Base-by-base conservation (phyloP, 139 green algal genomes). In the Ulvella scutata region DNA sequence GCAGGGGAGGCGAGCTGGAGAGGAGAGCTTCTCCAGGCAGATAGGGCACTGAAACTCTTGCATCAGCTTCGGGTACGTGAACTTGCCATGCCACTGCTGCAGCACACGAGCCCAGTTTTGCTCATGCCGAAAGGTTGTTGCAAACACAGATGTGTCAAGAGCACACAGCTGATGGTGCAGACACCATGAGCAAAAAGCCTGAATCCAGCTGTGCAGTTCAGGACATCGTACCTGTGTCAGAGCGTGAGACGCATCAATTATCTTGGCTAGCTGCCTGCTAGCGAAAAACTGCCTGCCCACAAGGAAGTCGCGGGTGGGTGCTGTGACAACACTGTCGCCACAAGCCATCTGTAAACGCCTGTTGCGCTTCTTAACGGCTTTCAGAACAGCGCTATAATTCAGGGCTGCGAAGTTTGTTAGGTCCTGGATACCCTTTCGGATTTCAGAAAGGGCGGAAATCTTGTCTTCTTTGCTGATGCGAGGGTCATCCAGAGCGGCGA, bases 331-430 rank as follows among this genome's bases (percentile, higher is more conserved):
- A 40, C 44, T 78, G 74, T 38, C 62, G 20, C 74, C 62, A 44
- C 74, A 31, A 37, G 34, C 73, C n/a, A 82, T 79, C 77, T 79
- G 61, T 62, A 91, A 79, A 62, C 91, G 85, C 4, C 87, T 72
- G 82, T 95, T 94, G 35, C 89, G 78, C 85, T 96, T 96, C 82
- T 96, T 96, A 39, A 88, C 85, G 0, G 85, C 85, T 62, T 87
- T 87, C 21, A 92, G 82, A 1, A 93, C 88, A 4, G 90, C 90
- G 17, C 94, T 82, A 74, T 93, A 94, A 81, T 95, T 96, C 23
- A 96, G 84, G 10, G 86, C 84, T 0, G 85, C 88, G 75, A 87
- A 94, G 61, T 92, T 92, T n/a, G 81, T 82, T 3, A 87, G 74
- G 62, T 82, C 76, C 29, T 79, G 72, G 62, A 88, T 79, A 43